phyloP scores from a whole-genome alignment of 208 protist species.

The Leishmania tropica region DNA sequence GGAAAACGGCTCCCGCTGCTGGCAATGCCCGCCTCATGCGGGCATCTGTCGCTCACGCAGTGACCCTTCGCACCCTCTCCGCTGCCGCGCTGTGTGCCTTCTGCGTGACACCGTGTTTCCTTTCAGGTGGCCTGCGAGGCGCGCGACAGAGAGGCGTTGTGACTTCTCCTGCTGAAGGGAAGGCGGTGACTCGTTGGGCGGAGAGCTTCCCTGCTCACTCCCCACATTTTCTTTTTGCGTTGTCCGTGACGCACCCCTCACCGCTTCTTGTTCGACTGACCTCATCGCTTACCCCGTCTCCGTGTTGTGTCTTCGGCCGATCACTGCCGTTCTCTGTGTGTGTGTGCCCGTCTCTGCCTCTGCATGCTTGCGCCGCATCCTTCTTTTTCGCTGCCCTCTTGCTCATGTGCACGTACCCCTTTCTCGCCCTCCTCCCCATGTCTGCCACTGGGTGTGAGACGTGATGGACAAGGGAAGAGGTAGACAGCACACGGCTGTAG shows the following conservation, averaged over 20 bases:
- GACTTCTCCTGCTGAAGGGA: background rate
- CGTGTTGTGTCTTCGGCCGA: background rate
- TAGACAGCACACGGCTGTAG: background rate
- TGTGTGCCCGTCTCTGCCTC: too few relatives aligned
- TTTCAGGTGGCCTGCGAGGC: background rate
- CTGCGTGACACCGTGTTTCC: background rate
- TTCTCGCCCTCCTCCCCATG: background rate
- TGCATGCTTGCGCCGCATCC: background rate
- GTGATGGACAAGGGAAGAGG: background rate
- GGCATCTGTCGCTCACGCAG: background rate
- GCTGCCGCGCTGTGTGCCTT: background rate
- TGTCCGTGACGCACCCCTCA: background rate
- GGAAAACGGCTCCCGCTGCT: background rate
- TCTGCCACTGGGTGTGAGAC: background rate
- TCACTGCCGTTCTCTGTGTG: too few relatives aligned
- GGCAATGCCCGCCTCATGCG: background rate
- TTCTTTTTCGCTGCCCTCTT: background rate
- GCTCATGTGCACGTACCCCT: background rate
- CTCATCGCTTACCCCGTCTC: too few relatives aligned
- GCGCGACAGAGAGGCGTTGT: background rate
- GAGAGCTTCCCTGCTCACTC: background rate
- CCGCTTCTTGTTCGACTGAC: too few relatives aligned
- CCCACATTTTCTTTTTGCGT: too few relatives aligned
- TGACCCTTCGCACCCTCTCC: background rate
- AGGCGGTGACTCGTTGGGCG: too few relatives aligned